phyloP scores from a whole-genome alignment of 192 early-diverging fungal species.

The Entrophospora sp. region DNA sequence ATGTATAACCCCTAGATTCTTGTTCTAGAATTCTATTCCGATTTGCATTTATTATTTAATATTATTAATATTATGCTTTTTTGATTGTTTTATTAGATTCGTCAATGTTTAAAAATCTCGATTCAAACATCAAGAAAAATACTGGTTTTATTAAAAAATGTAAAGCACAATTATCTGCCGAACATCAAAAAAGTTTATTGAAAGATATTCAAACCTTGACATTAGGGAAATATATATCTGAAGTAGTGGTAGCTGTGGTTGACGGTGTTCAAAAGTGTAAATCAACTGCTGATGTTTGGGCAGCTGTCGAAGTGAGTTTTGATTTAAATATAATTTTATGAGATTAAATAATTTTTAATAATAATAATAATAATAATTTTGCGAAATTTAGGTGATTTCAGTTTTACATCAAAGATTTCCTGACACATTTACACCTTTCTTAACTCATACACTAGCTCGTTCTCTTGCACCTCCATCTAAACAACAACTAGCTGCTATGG shows the following conservation, averaged over 20 bases:
- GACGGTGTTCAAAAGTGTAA: slow-evolving; percentile 70
- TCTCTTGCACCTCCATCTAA: slow-evolving; percentile 50
- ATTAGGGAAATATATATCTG: slow-evolving; percentile 95
- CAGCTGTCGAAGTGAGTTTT: slow-evolving; percentile 62
- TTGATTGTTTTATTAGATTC: slow-evolving; percentile 22
- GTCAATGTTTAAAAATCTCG: slow-evolving; percentile 53
- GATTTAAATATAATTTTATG: not conserved
- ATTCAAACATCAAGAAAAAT: slow-evolving; percentile 97
- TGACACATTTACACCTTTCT: slow-evolving; percentile 59
- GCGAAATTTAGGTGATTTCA: slow-evolving; percentile 55
- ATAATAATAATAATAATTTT: too few species aligned
- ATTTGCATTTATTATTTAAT: not conserved
- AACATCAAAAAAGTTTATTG: slow-evolving; percentile 56
- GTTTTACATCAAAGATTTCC: slow-evolving; percentile 88
- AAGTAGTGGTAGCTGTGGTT: slow-evolving; percentile 74
- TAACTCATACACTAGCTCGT: slow-evolving; percentile 59
- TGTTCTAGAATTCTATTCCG: not conserved
- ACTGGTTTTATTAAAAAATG: slow-evolving; percentile 92
- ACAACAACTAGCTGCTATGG: slow-evolving; percentile 48
- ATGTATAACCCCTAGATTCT: not conserved
- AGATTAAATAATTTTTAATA: too few species aligned
- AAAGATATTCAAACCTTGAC: slow-evolving; percentile 76
- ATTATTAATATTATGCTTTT: not conserved
- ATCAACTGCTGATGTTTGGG: slow-evolving; percentile 61
- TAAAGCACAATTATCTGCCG: slow-evolving; percentile 61